These are phyloP conservation scores for Pestalotiopsis sp. DNA, from an alignment of 2,329 filamentous ascomycete species.

Conservation along the genomic window DNA sequence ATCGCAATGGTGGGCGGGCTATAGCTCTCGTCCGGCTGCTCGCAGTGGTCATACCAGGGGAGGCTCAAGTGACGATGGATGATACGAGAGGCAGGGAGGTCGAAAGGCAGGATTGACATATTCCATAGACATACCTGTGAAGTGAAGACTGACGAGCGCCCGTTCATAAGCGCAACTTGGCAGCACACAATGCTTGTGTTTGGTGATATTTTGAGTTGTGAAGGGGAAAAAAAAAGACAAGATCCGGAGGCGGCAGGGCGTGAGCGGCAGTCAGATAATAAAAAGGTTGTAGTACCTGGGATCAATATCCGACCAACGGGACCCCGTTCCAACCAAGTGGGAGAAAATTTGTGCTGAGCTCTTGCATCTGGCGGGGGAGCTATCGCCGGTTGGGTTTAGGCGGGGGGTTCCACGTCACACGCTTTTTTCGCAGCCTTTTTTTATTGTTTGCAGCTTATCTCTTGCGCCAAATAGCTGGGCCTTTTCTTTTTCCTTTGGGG, in stretches of 20 bases:
- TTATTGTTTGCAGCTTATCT: background rate
- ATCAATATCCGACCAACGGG: background rate
- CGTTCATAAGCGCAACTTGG: slow-evolving; percentile 78
- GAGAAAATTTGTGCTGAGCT: slow-evolving; percentile 11
- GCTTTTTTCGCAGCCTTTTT: background rate
- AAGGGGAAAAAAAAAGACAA: slow-evolving; percentile 18
- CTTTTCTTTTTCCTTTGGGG: background rate
- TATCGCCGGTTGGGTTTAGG: background rate
- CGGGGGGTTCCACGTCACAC: slow-evolving; percentile 1
- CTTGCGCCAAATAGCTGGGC: background rate
- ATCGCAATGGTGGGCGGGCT: slow-evolving; percentile 2
- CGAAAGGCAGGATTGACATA: background rate
- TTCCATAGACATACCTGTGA: slow-evolving; percentile 67
- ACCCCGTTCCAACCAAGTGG: background rate
- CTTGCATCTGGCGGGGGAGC: slow-evolving; percentile 5
- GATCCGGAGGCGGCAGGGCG: slow-evolving; percentile 11
- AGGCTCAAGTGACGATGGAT: background rate
- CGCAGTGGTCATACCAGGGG: background rate
- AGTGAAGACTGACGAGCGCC: slow-evolving; percentile 81
- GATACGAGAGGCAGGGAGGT: slow-evolving; percentile 14
- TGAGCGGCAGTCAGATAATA: background rate
- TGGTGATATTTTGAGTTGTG: slow-evolving; percentile 20
- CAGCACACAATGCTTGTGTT: slow-evolving; percentile 7
- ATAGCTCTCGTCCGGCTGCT: background rate
- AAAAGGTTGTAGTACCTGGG: background rate